phyloP scores from a whole-genome alignment of 352 stramenopile species.

The Pythium monospermum region DNA sequence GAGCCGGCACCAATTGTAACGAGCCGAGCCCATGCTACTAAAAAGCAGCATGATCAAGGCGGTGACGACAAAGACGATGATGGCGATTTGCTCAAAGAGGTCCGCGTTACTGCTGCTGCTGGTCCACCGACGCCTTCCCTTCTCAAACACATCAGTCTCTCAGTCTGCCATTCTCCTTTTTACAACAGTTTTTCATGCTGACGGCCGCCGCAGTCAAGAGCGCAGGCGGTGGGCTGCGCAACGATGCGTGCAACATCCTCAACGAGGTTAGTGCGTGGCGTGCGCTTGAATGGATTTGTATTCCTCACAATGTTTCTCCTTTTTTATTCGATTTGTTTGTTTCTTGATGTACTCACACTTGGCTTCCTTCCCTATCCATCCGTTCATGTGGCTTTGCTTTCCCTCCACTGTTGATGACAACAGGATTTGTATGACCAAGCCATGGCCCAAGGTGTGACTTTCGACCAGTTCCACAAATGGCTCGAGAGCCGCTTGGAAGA shows the following conservation, averaged over 20 bases:
- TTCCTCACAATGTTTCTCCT: not conserved
- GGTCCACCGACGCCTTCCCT: conserved; percentile 15
- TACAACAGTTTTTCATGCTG: conserved; percentile 52
- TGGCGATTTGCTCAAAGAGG: conserved; percentile 44
- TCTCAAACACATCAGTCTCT: conserved; percentile 26
- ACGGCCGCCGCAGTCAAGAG: conserved; percentile 56
- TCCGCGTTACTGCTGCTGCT: too few species aligned
- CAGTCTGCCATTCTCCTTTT: conserved; percentile 33
- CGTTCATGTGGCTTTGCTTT: not conserved
- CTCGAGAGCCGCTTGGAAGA: conserved; percentile 37
- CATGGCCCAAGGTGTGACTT: conserved; percentile 40
- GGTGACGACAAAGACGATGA: conserved; percentile 1
- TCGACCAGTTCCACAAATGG: conserved; percentile 53
- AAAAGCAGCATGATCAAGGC: too few species aligned
- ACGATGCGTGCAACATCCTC: conserved; percentile 56
- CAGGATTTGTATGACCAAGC: conserved; percentile 47
- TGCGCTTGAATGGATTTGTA: conserved; percentile 1
- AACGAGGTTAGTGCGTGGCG: conserved; percentile 29
- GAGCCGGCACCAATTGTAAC: not conserved
- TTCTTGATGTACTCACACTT: not conserved
- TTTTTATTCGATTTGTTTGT: not conserved
- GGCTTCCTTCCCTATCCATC: not conserved
- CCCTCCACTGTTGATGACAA: too few species aligned
- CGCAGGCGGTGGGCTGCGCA: conserved; percentile 37
- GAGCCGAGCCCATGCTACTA: too few species aligned